Base-by-base conservation (phyloP, 495 filamentous ascomycete genomes). In the Penicillium soppii region DNA sequence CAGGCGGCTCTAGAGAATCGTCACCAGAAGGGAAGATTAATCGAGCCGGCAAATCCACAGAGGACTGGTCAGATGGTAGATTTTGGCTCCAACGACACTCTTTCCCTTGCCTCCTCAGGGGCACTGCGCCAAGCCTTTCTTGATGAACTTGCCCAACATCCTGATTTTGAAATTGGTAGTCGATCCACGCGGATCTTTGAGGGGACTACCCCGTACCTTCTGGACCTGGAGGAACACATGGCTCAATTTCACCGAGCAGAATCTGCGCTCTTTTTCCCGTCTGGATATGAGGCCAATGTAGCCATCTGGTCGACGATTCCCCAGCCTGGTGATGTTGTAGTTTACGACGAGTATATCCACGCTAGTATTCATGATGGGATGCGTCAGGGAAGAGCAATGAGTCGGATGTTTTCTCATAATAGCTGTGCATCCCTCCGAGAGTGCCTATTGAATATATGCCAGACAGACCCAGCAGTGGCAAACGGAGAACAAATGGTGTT, bases 331-430 rank as follows among this genome's bases (percentile, higher is more conserved):
- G 87, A 90, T 68, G 65, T 75, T 1, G 67, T 90, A 1, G 56
- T 89, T 0, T 84, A 81, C 56, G 87, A 89, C 54, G 80, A 81
- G 58, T 61, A 79, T 19, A 78, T 88, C n/a, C 85, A 89, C 62
- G 85, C 87, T 5, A 85, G 82, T 47, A 80, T 85, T 3, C 83
- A 84, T 52, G 84, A 87, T 23, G 85, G 86, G 1, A 86, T 89
- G 81, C 61, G 73, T 15, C 42, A 78, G 23, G 78, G 71, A 32
- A 62, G 79, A n/a, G 79, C 82, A 0, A 50, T 43, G 7, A 65
- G 54, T 9, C 41, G 77, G 0, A 40, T 69, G 1, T 88, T 89
- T 59, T 17, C 36, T 7, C 85, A 90, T 53, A 39, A 39, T 5
- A 19, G 19, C 37, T 23, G 37, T 4, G 16, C 17, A 7, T 39